Evolutionary conservation across 305 asterid species (phyloP).

Genomic region (Stenogyne calaminthoides): DNA sequence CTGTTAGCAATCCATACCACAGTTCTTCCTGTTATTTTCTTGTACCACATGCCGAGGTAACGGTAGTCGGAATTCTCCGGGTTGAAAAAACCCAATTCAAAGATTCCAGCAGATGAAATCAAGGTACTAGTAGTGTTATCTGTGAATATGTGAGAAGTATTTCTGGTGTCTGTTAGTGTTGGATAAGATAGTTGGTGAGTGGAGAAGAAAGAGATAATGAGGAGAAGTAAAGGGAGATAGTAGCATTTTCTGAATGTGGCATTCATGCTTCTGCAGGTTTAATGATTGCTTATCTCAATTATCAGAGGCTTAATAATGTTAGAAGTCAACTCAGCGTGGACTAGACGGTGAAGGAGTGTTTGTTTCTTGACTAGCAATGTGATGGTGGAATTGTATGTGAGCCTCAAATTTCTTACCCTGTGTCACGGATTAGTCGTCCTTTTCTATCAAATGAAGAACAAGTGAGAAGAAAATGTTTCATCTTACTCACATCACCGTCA

Average conservation of each 20-base stretch:
- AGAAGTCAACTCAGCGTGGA: too few species aligned
- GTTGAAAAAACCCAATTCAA: too few species aligned
- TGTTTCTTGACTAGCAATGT: too few species aligned
- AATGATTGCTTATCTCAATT: background rate
- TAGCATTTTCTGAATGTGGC: background rate
- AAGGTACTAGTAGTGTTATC: too few species aligned
- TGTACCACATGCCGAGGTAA: conserved; percentile 38
- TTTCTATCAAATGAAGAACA: too few species aligned
- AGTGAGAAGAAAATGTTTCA: too few species aligned
- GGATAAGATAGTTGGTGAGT: background rate
- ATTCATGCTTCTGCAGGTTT: conserved; percentile 6
- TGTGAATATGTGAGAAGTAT: conserved; percentile 10
- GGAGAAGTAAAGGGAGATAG: background rate
- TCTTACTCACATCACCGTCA: too few species aligned
- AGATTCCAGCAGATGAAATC: too few species aligned
- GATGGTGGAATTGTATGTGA: too few species aligned
- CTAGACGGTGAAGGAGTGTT: too few species aligned
- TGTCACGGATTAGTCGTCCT: too few species aligned
- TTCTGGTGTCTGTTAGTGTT: conserved; percentile 17
- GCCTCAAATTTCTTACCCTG: background rate
- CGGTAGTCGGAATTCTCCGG: conserved; percentile 19
- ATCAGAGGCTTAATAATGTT: background rate
- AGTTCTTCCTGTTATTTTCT: background rate
- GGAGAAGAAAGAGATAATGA: background rate
- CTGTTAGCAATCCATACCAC: conserved; percentile 39